These are phyloP conservation scores for Tolypocladium tundrense DNA, from an alignment of 2,329 filamentous ascomycete species.

Conservation along the genomic window DNA sequence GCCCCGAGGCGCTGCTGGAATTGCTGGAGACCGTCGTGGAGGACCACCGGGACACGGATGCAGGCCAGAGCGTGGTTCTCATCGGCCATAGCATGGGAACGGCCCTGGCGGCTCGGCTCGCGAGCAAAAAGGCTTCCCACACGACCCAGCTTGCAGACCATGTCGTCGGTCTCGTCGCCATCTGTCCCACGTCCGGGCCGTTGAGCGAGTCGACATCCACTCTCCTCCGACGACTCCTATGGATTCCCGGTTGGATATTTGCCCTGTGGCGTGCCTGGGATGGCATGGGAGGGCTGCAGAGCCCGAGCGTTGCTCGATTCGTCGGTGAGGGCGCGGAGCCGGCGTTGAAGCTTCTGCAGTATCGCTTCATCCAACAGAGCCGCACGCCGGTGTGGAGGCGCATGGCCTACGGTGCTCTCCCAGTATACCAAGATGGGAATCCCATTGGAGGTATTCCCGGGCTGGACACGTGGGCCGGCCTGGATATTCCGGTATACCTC, in stretches of 20 bases:
- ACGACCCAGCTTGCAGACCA: slow-evolving; percentile 45
- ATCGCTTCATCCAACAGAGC: slow-evolving; percentile 73
- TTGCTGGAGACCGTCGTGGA: slow-evolving; percentile 68
- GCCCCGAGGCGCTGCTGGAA: slow-evolving; percentile 61
- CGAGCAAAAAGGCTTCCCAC: slow-evolving; percentile 33
- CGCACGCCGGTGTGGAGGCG: slow-evolving; percentile 72
- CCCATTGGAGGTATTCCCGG: slow-evolving; percentile 58
- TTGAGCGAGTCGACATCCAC: slow-evolving; percentile 34
- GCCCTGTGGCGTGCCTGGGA: slow-evolving; percentile 71
- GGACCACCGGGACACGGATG: slow-evolving; percentile 54
- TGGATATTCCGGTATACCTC: slow-evolving; percentile 66
- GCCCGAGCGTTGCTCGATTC: slow-evolving; percentile 69
- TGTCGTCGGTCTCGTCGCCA: slow-evolving; percentile 66
- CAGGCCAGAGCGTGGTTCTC: slow-evolving; percentile 62
- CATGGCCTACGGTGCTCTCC: slow-evolving; percentile 65
- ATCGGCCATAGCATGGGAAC: slow-evolving; percentile 89
- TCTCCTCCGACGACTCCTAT: slow-evolving; percentile 47
- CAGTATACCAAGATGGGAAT: slow-evolving; percentile 42
- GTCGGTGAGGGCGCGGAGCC: slow-evolving; percentile 56
- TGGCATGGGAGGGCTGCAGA: slow-evolving; percentile 65
- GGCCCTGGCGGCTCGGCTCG: slow-evolving; percentile 62
- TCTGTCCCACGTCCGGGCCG: slow-evolving; percentile 67
- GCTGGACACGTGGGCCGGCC: slow-evolving; percentile 57
- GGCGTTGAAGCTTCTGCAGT: slow-evolving; percentile 56
- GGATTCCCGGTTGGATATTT: slow-evolving; percentile 63